Conservation (phyloP, 805 yeast genomes). For the Kazachstania psychrophila region DNA sequence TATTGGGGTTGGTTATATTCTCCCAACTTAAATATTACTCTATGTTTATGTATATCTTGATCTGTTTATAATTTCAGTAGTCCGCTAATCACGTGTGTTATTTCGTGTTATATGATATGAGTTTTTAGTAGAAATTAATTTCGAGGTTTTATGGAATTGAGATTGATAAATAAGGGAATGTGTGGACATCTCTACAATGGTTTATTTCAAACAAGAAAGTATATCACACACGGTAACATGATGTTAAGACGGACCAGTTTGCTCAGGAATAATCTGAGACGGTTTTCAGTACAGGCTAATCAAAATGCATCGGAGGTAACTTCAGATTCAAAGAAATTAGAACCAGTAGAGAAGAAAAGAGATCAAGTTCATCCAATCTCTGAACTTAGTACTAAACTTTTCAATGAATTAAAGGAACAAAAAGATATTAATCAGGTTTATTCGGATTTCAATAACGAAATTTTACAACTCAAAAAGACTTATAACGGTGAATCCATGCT, state of each 20-base stretch:
- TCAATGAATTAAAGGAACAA: conserved; percentile 1
- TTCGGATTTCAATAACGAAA: conserved; percentile 1
- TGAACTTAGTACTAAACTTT: background rate
- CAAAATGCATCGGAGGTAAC: background rate
- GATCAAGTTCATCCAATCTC: conserved; percentile 1
- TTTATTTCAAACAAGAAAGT: too few species aligned
- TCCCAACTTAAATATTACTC: too few species aligned
- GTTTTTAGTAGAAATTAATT: too few species aligned
- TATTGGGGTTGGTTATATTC: too few species aligned
- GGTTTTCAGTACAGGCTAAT: background rate
- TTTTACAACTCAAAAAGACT: conserved; percentile 1
- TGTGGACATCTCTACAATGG: too few species aligned
- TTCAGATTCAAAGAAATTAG: background rate
- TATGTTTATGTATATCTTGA: too few species aligned
- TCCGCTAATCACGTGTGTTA: too few species aligned
- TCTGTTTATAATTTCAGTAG: too few species aligned
- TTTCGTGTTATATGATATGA: too few species aligned
- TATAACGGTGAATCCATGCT: background rate
- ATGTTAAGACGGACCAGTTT: background rate
- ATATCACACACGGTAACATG: too few species aligned
- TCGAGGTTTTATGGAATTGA: too few species aligned
- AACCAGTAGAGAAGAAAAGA: background rate
- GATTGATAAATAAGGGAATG: too few species aligned
- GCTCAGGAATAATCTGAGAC: background rate
- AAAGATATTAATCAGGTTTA: conserved; percentile 2